phyloP scores from a whole-genome alignment of 208 protist genomes.

The Leishmania guyanensis region DNA sequence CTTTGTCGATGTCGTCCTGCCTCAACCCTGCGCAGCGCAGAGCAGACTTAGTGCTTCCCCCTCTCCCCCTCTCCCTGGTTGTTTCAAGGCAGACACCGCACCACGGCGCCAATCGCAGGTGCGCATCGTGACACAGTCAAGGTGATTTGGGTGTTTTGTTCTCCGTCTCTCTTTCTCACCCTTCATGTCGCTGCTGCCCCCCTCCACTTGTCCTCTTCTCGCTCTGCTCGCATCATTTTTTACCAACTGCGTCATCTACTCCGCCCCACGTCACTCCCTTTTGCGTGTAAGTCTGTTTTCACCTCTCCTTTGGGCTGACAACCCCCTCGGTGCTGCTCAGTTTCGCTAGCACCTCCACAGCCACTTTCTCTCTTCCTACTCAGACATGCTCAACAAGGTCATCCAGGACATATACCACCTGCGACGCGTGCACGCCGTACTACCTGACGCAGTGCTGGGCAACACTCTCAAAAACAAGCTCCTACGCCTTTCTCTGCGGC shows the following conservation, averaged over 20 bases:
- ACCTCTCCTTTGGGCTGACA: not conserved
- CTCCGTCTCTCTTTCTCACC: not conserved
- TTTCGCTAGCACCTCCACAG: not conserved
- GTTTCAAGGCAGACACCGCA: not conserved
- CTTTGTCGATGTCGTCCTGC: not conserved
- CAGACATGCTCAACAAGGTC: slow-evolving; percentile 60
- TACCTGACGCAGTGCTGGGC: slow-evolving; percentile 64
- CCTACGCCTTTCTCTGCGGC: slow-evolving; percentile 62
- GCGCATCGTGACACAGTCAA: not conserved
- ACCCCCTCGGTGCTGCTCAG: not conserved
- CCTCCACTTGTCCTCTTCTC: not conserved
- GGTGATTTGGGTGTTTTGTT: not conserved
- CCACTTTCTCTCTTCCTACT: not conserved
- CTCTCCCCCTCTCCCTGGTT: not conserved
- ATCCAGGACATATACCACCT: slow-evolving; percentile 79
- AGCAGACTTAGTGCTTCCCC: not conserved
- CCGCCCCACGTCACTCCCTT: not conserved
- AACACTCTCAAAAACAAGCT: slow-evolving; percentile 75
- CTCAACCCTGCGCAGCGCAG: not conserved
- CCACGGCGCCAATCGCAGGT: not conserved
- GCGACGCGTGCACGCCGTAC: slow-evolving; percentile 65
- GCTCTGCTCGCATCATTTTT: not conserved
- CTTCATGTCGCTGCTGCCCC: not conserved
- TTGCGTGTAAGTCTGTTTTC: not conserved
- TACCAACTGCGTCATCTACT: not conserved